Evolutionary conservation across 106 monocot genomes (phyloP), one percentile per base, ranked within the genome.

Genomic region (Phalaenopsis aphrodite): DNA sequence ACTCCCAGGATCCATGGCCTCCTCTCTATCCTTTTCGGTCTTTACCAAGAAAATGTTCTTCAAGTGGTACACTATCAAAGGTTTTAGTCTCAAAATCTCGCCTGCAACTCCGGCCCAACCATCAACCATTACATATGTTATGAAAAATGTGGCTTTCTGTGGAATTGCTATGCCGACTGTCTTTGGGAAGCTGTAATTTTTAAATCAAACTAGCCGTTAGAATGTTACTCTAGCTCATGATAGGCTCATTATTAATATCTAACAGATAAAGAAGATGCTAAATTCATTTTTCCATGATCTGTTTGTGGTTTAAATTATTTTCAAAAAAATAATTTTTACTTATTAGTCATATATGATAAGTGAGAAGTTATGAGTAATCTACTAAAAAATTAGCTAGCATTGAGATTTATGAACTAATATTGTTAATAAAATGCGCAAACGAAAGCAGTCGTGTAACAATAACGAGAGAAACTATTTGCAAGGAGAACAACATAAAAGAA

Each of bases 1-100:
- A 78, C 90, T 87, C 41, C 90, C 90, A 37, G 90, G 90, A 79
- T 90, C 85, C 90, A 87, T 90, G 0, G 90, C 90, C n/a, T 83
- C 82, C 42, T 85, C 84, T 43, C 85, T 75, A 45, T 90, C 90
- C 48, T 90, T 85, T 36, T 90, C 90, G 12, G 90, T 90, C 78
- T 90, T 90, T 15, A 90, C 90, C 69, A 90, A 48, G 65, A 90
- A 85, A 23, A 86, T 56, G 58, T 87, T 88, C 78, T 88, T 87
- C 78, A 90, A 55, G 75, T 88, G 88, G 77, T 76, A 88, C 5
- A 88, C 83, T 36, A 90, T 82, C 30, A 90, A 74, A 11, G 90
- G 87, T 74, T 85, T 88, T 56, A 90, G 65, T 69, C 90, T 79
- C 19, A 88, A 73, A 55, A 87, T 85, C 74, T 90, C 90, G 19